Evolutionary conservation across 176 grass and related monocot genomes (phyloP), one percentile per base, ranked within the genome.

Genomic region (Oryza nivara): DNA sequence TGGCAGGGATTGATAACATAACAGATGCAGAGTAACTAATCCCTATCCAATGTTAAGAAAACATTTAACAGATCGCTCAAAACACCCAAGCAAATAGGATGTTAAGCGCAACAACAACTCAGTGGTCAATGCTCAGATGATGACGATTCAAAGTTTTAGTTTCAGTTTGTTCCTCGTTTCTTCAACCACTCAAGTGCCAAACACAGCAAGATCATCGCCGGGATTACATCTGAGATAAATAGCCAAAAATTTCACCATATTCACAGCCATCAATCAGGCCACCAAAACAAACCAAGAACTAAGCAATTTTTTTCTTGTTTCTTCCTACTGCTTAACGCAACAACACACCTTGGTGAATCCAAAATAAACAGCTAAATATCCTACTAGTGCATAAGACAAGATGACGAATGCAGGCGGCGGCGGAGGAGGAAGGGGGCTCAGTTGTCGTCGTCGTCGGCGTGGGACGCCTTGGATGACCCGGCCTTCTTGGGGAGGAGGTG

Each of bases 401-500:
- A 72, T 26, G 79, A 11, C 16, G 3, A 43, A 10, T 30, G 22
- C 15, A 7, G 32, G 7, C 7, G 22, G 25, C 12, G 7, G 1
- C 0, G 4, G 23, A 23, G 23, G 40, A 0, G 38, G 7, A 41
- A 41, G 40, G 40, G 40, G 40, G 1, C 3, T 83, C 14, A 90
- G 79, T 94, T 87, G 69, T 84, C 85, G 0, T 92, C 89, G 79
- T 92, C 90, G 6, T 92, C 93, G 28, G 19, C 70, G 7, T 32
- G 70, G 5, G 83, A 83, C 3, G 90, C 68, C 91, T 98, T 95
- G 77, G 91, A 90, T 2, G 79, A 83, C 0, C 15, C 43, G 0
- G 70, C 60, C 83, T 98, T 95, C 89, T 98, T 98, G 81, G 96
- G 93, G 56, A 98, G 91, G 26, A 98, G 91, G 49, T 95, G 90